phyloP scores from a whole-genome alignment of 306 rosid genomes.

The Bauhinia variegata region DNA sequence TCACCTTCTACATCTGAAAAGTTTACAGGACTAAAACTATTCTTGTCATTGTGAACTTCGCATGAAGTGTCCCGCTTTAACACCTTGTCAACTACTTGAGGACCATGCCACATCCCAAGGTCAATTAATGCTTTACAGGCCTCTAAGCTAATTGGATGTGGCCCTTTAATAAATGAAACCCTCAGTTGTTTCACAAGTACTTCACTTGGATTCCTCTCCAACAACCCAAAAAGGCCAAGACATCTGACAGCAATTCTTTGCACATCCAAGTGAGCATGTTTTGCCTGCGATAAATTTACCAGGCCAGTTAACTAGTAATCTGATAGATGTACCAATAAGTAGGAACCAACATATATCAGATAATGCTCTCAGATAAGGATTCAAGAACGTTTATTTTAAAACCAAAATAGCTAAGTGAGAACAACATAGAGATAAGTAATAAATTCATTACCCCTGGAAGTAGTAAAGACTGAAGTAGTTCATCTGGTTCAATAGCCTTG shows the following conservation, averaged over 20 bases:
- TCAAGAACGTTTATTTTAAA: constrained; percentile 5
- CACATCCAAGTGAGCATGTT: constrained; percentile 85
- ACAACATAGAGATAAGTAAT: constrained; percentile 3
- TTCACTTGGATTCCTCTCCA: constrained; percentile 77
- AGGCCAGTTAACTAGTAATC: background rate
- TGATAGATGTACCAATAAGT: background rate
- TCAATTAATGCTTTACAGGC: constrained; percentile 83
- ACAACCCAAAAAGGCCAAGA: constrained; percentile 88
- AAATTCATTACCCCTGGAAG: constrained; percentile 79
- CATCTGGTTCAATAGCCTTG: constrained; percentile 63
- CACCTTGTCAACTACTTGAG: constrained; percentile 74
- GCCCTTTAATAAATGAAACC: constrained; percentile 67
- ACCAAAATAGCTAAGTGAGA: background rate
- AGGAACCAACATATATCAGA: constrained; percentile 14
- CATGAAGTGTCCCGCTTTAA: constrained; percentile 42
- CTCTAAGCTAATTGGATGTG: constrained; percentile 64
- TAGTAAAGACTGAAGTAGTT: constrained; percentile 73
- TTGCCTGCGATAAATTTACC: constrained; percentile 66
- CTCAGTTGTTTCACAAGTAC: constrained; percentile 78
- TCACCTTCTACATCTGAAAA: constrained; percentile 59
- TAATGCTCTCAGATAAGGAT: background rate
- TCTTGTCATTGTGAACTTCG: constrained; percentile 48
- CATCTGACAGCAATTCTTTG: constrained; percentile 87
- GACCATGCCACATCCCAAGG: constrained; percentile 91
- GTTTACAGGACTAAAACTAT: constrained; percentile 54